These are phyloP conservation scores for Starmerella khaoyaiensis DNA, from an alignment of 805 yeast species.

Conservation along the genomic window DNA sequence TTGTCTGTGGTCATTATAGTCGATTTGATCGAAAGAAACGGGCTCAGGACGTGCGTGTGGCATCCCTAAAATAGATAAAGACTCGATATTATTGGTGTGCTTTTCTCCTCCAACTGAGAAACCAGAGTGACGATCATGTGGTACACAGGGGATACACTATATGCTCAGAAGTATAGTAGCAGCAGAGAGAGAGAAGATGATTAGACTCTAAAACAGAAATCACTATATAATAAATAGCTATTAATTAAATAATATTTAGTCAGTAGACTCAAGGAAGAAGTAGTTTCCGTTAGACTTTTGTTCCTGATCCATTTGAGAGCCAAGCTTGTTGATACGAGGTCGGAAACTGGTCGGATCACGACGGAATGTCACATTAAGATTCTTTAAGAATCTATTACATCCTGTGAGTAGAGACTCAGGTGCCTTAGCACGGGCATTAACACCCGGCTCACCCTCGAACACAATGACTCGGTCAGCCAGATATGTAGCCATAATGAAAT, in stretches of 20 bases:
- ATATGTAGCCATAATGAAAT: slow-evolving; percentile 99
- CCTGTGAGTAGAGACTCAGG: slow-evolving; percentile 95
- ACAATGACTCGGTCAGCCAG: slow-evolving; percentile 98
- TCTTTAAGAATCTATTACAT: slow-evolving; percentile 92
- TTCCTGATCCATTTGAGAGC: slow-evolving; percentile 98
- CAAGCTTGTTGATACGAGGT: slow-evolving; percentile 96
- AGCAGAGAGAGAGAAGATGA: background rate
- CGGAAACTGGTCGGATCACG: slow-evolving; percentile 97
- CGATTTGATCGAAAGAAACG: slow-evolving; percentile 74
- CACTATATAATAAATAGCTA: background rate
- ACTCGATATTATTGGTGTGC: background rate
- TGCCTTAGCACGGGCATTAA: slow-evolving; percentile 66
- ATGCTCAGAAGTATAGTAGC: background rate
- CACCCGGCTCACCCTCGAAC: slow-evolving; percentile 89
- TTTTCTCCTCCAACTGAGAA: background rate
- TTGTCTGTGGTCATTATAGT: slow-evolving; percentile 51
- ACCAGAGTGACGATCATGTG: background rate
- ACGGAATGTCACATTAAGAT: slow-evolving; percentile 94
- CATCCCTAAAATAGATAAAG: slow-evolving; percentile 9
- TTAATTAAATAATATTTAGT: slow-evolving; percentile 10
- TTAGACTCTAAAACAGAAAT: no score
- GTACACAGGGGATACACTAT: background rate
- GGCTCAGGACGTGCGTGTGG: slow-evolving; percentile 40
- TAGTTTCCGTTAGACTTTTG: slow-evolving; percentile 87
- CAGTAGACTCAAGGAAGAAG: slow-evolving; percentile 77